Conservation (phyloP, 129 eudicot species). For the Helianthus annuus region HanXRQr2.0-SUNRISE NC_035448.2:73254237-73254736, state of each 20-base stretch:
- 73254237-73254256: no score
- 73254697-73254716: background rate
- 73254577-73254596: slow-evolving; percentile 4
- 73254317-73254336: no score
- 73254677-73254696: slow-evolving; percentile 5
- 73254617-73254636: slow-evolving; percentile 3
- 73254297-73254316: no score
- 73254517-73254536: background rate
- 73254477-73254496: background rate
- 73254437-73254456: no score
- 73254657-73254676: background rate
- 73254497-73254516: no score
- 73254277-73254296: no score
- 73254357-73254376: no score
- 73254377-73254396: no score
- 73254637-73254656: background rate
- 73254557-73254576: background rate
- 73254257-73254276: no score
- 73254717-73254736: slow-evolving; percentile 3
- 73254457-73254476: background rate
- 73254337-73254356: no score
- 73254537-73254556: background rate
- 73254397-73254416: no score
- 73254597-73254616: background rate
- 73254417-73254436: no score